Conservation (phyloP, 495 filamentous ascomycete genomes). For the Hypomontagnella monticulosa region DNA sequence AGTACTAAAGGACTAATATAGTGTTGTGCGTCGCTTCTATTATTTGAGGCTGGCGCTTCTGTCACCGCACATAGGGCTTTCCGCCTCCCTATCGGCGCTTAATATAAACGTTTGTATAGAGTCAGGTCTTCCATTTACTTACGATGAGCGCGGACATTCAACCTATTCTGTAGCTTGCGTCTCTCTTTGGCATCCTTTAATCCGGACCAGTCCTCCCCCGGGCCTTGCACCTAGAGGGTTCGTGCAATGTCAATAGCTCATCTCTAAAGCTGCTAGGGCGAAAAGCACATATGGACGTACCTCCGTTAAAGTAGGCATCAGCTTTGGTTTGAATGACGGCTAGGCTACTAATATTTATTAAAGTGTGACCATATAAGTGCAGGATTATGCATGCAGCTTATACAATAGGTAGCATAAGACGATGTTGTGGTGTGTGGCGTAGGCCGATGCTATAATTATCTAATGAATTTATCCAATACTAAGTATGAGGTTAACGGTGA, state of each 20-base stretch:
- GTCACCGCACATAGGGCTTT: conserved; percentile 6
- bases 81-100: conserved; percentile 23
- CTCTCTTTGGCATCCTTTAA: conserved; percentile 37
- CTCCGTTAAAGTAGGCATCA: conserved; percentile 24
- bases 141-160: conserved; percentile 46
- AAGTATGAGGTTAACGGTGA: too few relatives aligned
- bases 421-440: too few relatives aligned
- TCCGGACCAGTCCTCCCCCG: conserved; percentile 48
- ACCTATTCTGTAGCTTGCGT: conserved; percentile 45
- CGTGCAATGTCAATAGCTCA: not conserved
- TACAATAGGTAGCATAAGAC: too few relatives aligned
- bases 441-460: too few relatives aligned
- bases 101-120: conserved; percentile 1
- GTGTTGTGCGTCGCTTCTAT: not conserved
- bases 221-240: conserved; percentile 27
- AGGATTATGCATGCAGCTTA: not conserved
- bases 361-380: not conserved
- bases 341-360: too few relatives aligned
- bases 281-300: conserved; percentile 9
- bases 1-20: not conserved
- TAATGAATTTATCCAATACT: too few relatives aligned
- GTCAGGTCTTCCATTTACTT: conserved; percentile 8
- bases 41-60: not conserved
- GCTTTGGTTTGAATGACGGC: not conserved
- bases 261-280: not conserved